Conservation (phyloP, 352 stramenopile species). For the Hyphochytrium catenoides region DNA sequence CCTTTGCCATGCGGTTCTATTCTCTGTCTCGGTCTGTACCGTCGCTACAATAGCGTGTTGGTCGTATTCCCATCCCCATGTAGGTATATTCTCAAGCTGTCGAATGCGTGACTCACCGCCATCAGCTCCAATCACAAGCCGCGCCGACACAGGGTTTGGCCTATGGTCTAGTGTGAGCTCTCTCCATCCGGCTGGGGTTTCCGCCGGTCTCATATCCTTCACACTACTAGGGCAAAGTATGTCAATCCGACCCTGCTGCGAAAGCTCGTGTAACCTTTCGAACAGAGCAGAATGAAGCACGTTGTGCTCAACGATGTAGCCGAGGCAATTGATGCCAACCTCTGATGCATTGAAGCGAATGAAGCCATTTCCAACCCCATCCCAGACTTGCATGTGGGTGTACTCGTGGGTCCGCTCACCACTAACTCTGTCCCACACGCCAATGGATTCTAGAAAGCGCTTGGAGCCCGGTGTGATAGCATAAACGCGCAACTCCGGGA, state of each 20-base stretch:
- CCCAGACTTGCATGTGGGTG: constrained; percentile 69
- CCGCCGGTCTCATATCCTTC: neutral
- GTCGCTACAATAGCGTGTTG: constrained; percentile 71
- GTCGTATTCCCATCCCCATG: constrained; percentile 74
- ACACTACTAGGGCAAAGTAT: constrained; percentile 9
- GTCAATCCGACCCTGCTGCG: constrained; percentile 9
- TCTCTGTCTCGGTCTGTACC: constrained; percentile 49
- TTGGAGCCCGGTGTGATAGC: constrained; percentile 62
- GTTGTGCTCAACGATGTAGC: constrained; percentile 60
- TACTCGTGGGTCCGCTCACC: constrained; percentile 31
- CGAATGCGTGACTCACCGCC: constrained; percentile 57
- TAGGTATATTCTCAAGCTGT: constrained; percentile 48
- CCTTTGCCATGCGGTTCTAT: constrained; percentile 63
- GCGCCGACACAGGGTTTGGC: constrained; percentile 7
- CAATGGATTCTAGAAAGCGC: constrained; percentile 30
- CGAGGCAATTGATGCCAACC: constrained; percentile 20
- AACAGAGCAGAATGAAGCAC: constrained; percentile 57
- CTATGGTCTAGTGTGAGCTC: neutral
- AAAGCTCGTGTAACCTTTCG: constrained; percentile 49
- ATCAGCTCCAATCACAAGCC: constrained; percentile 62
- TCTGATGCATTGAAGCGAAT: constrained; percentile 59
- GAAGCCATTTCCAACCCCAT: constrained; percentile 59
- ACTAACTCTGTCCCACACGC: constrained; percentile 48
- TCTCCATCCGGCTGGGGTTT: no score
- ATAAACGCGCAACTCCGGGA: constrained; percentile 63